Evolutionary conservation across 2,329 filamentous ascomycete species (phyloP).

Genomic region (Colletotrichum lini): DNA sequence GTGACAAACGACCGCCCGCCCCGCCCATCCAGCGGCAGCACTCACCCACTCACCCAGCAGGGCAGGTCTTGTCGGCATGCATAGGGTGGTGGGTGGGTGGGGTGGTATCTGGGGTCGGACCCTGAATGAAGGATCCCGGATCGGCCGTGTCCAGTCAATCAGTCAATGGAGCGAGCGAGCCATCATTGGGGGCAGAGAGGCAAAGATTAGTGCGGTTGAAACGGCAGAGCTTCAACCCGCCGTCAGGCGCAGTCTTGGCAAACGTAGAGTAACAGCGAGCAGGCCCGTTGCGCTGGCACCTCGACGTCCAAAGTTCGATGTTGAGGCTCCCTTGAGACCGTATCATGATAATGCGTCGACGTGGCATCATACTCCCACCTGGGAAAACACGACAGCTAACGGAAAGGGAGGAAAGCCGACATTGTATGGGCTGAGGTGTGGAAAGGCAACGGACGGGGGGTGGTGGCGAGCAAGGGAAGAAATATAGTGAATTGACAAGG

Average conservation of each 20-base stretch:
- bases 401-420: conserved; percentile 1
- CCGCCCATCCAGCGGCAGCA: not conserved
- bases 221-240: conserved; percentile 41
- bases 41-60: not conserved
- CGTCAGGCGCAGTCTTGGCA: conserved; percentile 38
- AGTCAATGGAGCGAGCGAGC: conserved; percentile 27
- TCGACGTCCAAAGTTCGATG: conserved; percentile 11
- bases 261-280: conserved; percentile 33
- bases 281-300: conserved; percentile 38
- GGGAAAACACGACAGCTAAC: not conserved
- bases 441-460: conserved; percentile 12
- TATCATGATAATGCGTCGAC: not conserved
- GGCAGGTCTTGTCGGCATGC: conserved; percentile 33
- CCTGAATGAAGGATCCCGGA: conserved; percentile 36
- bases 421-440: conserved; percentile 20
- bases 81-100: conserved; percentile 25
- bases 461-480: not conserved
- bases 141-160: conserved; percentile 39
- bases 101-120: conserved; percentile 40
- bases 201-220: conserved; percentile 37
- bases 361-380: conserved; percentile 8
- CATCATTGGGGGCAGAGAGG: conserved; percentile 17
- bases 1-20: not conserved
- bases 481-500: not conserved
- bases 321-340: conserved; percentile 1